Base-by-base conservation (phyloP, 1,139 yeast species). In the Diutina rugosa region DNA sequence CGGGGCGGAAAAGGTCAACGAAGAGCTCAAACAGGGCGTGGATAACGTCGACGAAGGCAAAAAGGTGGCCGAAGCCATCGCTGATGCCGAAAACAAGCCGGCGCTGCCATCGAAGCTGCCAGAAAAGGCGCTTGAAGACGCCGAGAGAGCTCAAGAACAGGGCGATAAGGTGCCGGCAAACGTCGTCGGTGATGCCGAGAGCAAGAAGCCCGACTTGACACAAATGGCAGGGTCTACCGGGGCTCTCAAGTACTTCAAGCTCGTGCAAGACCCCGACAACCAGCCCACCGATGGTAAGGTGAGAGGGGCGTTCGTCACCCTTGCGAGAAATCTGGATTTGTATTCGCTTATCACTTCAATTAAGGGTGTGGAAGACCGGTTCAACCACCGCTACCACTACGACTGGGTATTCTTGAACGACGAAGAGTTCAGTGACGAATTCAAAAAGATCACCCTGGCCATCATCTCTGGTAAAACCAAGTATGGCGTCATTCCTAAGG, bases 361-460 rank as follows among this genome's bases (percentile, higher is more conserved):
- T 77, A 70, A 74, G 21, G 82, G 90, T 3, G 68, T 91, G 55
- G 97, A 91, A 66, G 74, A 89, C 35, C 95, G 87, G 64, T 91
- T 90, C 71, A 91, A 91, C 67, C 89, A 90, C 61, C 89, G 96
- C 93, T 91, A 77, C 67, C 79, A 85, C 61, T 91, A 91, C 67
- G 97, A 97, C 0, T 91, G 95, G 84, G 85, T 88, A 1, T 88
- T 91, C 62, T 69, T 91, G 48, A 91, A 90, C 66, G 89, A 91
- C 66, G 87, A 81, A 59, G 84, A 82, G 18, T 90, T 90, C 63
- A 74, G 77, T 14, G 79, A 79, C 1, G 80, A 82, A 38, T 90
- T 91, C 67, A 81, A 80, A 1, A 56, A 63, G 14, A 65, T 76
- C 49, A 71, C 78, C 55, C 81, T 90, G 0, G 71, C 77, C 7